phyloP scores from a whole-genome alignment of 2,329 filamentous ascomycete genomes.

The Fusarium buharicum region DNA sequence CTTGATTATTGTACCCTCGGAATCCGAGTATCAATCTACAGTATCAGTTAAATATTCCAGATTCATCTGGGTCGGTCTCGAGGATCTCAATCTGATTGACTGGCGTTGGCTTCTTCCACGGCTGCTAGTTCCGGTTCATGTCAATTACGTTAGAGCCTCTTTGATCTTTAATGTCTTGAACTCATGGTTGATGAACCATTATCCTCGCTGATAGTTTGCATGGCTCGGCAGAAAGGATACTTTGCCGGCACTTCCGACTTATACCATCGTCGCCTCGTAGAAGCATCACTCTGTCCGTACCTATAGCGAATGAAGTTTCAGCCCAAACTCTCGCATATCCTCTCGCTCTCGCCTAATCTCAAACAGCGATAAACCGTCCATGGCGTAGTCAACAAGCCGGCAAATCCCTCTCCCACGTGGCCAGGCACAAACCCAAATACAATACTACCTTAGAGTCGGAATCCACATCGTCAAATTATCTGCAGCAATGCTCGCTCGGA shows the following conservation, averaged over 20 bases:
- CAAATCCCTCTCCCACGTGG: conserved; percentile 27
- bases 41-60: conserved; percentile 5
- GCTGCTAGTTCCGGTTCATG: conserved; percentile 17
- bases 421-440: not conserved
- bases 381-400: not conserved
- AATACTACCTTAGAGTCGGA: too few species aligned
- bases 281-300: not conserved
- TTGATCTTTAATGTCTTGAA: not conserved
- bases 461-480: too few species aligned
- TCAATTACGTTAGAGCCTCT: not conserved
- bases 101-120: conserved; percentile 1
- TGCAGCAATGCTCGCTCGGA: conserved; percentile 24
- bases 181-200: not conserved
- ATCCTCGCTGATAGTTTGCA: too few species aligned
- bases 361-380: not conserved
- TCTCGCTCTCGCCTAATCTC: not conserved
- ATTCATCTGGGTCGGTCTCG: conserved; percentile 29
- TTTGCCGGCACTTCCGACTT: too few species aligned
- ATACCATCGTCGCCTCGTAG: too few species aligned
- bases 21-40: too few species aligned
- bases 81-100: conserved; percentile 6
- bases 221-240: too few species aligned
- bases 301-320: conserved; percentile 41
- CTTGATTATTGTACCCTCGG: too few species aligned
- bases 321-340: conserved; percentile 27